Base-by-base conservation (phyloP, 2,329 filamentous ascomycete species). In the Xylaria sp. region DNA sequence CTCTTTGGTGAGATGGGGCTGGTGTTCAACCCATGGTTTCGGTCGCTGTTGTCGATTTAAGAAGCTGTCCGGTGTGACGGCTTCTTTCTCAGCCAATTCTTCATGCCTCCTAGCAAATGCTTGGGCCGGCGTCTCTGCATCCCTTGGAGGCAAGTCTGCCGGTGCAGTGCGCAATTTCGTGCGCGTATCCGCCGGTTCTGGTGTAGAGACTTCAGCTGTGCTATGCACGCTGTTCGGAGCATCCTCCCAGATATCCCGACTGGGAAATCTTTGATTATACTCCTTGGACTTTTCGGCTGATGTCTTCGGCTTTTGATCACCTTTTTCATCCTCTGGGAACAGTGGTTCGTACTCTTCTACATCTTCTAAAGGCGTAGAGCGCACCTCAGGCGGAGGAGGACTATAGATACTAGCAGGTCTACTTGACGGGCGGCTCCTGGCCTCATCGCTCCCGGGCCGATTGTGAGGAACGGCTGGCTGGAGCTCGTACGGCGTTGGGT, bases 211-310 rank as follows among this genome's bases (percentile, higher is more conserved):
- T 66, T 92, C 94, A 2, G 94, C 90, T 38, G 88, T 90, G 75
- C 87, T 89, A 74, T 96, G 89, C 59, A 93, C 84, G 79, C 94
- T 97, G 75, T 90, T 91, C 3, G 96, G 96, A 0, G 93, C 91
- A 78, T 99, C 96, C 81, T 99, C 96, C 96, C 96, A 99, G 45
- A 98, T 88, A 77, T 99, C 96, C 77, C 94, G 92, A 78, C 94
- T 97, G 1, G 96, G 96, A 79, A 99, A 99, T 68, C 86, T 80
- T 67, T 91, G 90, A 69, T 88, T 87, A 67, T 85, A 81, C 70
- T 88, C 84, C 62, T 82, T 82, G 63, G 85, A 79, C 69, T 85
- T 84, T 57, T 84, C 81, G 27, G 77, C 76, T 44, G 81, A 74
- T 9, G 77, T 74, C 36, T 77, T 76, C 20, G 81, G 77, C 60